Percentiles rank a stretch among this genome's conserved stretches.
Conservation (phyloP, 768 basidiomycete genomes). For the Psilocybe cubensis region DNA sequence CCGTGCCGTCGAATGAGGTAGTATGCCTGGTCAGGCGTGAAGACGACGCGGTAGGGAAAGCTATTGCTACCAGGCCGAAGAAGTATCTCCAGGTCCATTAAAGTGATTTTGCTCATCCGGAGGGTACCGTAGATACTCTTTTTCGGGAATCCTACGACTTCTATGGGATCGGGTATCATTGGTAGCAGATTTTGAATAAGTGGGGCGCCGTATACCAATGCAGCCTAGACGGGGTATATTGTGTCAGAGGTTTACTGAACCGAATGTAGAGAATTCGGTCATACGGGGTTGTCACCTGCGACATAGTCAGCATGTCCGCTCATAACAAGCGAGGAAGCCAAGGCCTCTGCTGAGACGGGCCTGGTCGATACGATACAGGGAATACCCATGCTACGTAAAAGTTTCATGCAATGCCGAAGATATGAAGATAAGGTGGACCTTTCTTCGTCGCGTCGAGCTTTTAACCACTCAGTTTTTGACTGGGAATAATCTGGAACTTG, state of each 20-base stretch:
- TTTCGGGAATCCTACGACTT: background rate
- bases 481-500: no score
- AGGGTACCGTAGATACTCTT: background rate
- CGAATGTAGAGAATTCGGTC: background rate
- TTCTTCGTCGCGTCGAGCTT: background rate
- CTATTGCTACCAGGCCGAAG: no score
- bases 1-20: background rate
- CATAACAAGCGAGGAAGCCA: background rate
- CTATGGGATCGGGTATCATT: background rate
- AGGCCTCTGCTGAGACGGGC: background rate
- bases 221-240: background rate
- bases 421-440: background rate
- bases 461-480: background rate
- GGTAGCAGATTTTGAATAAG: background rate
- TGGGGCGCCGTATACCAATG: background rate
- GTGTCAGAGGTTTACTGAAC: background rate
- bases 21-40: background rate
- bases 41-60: background rate
- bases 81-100: background rate
- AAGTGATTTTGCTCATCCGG: background rate
- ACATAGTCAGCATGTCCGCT: background rate
- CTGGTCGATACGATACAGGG: background rate
- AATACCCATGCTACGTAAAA: background rate
- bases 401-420: background rate
- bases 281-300: background rate